Conservation (phyloP, 1,139 yeast species). For the Lodderomyces jiufengensis region DNA sequence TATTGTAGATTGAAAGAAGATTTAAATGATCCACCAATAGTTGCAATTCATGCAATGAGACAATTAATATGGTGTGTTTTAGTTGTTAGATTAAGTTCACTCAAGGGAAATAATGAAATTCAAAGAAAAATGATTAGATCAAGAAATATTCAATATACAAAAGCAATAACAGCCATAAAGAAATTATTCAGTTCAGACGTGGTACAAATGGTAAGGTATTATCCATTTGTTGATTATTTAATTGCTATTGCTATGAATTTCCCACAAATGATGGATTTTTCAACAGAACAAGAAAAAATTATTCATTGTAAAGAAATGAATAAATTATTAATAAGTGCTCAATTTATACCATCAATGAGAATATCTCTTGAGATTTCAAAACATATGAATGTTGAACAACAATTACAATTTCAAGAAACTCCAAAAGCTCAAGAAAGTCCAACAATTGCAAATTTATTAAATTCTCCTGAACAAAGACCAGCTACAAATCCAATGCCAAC, state of each 20-base stretch:
- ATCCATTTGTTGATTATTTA: constrained; percentile 20
- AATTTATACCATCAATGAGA: constrained; percentile 15
- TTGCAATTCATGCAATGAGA: constrained; percentile 16
- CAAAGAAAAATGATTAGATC: constrained; percentile 14
- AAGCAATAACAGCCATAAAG: constrained; percentile 14
- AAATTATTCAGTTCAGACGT: constrained; percentile 13
- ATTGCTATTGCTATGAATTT: constrained; percentile 18
- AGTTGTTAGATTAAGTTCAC: constrained; percentile 17
- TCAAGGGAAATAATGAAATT: constrained; percentile 11
- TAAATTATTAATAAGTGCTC: constrained; percentile 13
- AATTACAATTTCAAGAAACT: constrained; percentile 5
- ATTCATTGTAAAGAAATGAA: constrained; percentile 13
- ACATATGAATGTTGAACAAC: constrained; percentile 13
- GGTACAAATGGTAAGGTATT: constrained; percentile 12
- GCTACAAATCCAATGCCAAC: neutral
- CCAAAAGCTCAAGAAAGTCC: constrained; percentile 15
- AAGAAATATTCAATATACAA: constrained; percentile 18
- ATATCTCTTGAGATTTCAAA: constrained; percentile 18
- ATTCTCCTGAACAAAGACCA: constrained; percentile 8
- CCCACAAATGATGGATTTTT: constrained; percentile 20
- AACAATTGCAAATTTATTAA: constrained; percentile 13
- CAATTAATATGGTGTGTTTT: constrained; percentile 20
- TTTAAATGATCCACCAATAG: constrained; percentile 15
- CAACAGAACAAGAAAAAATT: constrained; percentile 10
- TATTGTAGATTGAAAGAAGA: constrained; percentile 15